Evolutionary conservation across 208 protist species (phyloP).

Genomic region (Trypanosoma vivax): DNA sequence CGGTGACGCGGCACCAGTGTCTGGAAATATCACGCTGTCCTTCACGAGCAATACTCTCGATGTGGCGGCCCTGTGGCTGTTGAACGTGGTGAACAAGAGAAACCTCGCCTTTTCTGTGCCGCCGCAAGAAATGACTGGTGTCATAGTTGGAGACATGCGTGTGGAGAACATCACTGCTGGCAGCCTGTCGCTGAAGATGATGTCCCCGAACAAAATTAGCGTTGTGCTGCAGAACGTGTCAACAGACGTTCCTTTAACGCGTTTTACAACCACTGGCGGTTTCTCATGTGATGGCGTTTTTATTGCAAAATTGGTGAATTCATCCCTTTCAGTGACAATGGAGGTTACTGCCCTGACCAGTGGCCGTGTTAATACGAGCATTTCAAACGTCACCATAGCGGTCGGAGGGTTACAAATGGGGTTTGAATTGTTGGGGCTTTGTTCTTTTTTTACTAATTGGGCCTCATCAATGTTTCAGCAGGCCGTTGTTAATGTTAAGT

Average conservation of each 20-base stretch:
- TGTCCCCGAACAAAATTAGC: conserved; percentile 23
- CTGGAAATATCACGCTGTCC: conserved; percentile 1
- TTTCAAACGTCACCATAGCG: too few species aligned
- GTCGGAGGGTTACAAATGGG: too few species aligned
- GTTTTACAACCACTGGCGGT: conserved; percentile 31
- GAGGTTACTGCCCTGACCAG: too few species aligned
- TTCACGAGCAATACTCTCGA: conserved; percentile 5
- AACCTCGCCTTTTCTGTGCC: conserved; percentile 17
- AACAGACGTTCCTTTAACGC: conserved; percentile 14
- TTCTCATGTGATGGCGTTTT: conserved; percentile 34
- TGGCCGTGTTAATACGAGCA: too few species aligned
- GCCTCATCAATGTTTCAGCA: conserved; percentile 38
- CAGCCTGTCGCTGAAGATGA: conserved; percentile 12
- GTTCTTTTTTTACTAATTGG: conserved; percentile 32
- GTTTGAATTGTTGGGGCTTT: too few species aligned
- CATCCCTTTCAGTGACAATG: too few species aligned
- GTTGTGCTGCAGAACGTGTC: too few species aligned
- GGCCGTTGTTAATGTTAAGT: conserved; percentile 43
- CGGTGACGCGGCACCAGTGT: too few species aligned
- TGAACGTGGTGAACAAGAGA: conserved; percentile 11
- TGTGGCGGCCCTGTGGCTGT: conserved; percentile 9
- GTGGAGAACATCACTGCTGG: conserved; percentile 29
- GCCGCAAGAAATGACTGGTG: conserved; percentile 20
- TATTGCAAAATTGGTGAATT: too few species aligned
- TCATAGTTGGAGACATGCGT: conserved; percentile 38